Evolutionary conservation across 306 rosid species (phyloP).

Genomic region (Begonia peltatifolia): DNA sequence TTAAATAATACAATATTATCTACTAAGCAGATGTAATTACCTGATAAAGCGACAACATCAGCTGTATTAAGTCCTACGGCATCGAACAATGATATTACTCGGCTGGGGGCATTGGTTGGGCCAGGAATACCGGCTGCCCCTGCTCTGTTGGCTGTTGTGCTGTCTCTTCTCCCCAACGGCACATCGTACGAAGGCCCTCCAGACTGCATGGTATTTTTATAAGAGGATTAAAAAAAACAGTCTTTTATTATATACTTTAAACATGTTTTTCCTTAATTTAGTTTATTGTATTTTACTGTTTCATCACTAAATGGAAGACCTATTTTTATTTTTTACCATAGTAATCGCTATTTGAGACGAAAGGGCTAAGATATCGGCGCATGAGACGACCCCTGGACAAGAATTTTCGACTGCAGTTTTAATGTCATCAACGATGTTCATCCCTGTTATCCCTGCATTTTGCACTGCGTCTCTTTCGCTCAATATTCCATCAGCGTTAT

Average conservation of each 20-base stretch:
- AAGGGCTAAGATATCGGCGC: constrained; percentile 35
- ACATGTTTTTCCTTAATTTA: too few species aligned
- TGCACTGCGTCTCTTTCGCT: constrained; percentile 16
- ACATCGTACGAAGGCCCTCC: constrained; percentile 20
- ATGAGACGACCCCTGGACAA: constrained; percentile 34
- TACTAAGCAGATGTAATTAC: not conserved
- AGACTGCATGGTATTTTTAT: not conserved
- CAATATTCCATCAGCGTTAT: constrained; percentile 14
- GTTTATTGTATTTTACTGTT: too few species aligned
- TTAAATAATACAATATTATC: too few species aligned
- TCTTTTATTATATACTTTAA: too few species aligned
- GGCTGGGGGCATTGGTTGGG: not conserved
- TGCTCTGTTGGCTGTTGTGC: constrained; percentile 10
- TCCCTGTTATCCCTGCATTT: constrained; percentile 12
- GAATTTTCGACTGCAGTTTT: constrained; percentile 24
- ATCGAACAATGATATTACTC: constrained; percentile 5
- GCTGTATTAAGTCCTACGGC: constrained; percentile 13
- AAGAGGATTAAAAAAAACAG: too few species aligned
- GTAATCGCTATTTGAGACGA: constrained; percentile 18
- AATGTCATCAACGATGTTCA: constrained; percentile 22
- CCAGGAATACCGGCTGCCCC: constrained; percentile 13
- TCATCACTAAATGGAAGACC: not conserved
- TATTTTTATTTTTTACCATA: constrained; percentile 11
- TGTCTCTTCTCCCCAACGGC: constrained; percentile 24
- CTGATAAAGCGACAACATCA: constrained; percentile 23